Evolutionary conservation across 2,329 filamentous ascomycete genomes (phyloP).

Genomic region (Diaporthe ilicicola): DNA sequence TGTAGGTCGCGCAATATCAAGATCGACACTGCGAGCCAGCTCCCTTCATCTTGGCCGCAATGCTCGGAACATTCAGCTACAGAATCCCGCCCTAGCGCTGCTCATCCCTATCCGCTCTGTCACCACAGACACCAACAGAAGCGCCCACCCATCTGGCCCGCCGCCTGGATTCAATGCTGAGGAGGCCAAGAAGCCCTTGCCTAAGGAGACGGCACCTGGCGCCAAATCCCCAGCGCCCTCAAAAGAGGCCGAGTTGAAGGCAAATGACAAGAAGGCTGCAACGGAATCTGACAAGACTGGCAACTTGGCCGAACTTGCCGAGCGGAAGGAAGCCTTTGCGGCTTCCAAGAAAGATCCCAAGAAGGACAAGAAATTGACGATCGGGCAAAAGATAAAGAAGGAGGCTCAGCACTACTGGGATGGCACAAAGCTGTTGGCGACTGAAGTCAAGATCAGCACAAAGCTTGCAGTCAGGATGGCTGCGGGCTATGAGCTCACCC

Average conservation of each 20-base stretch:
- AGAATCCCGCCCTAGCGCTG: slow-evolving; percentile 62
- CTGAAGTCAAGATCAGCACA: slow-evolving; percentile 92
- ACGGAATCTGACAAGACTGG: slow-evolving; percentile 44
- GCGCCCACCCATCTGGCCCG: slow-evolving; percentile 66
- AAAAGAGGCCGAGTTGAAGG: slow-evolving; percentile 41
- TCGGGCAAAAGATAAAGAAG: slow-evolving; percentile 94
- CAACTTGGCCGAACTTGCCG: slow-evolving; percentile 68
- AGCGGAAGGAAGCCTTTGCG: slow-evolving; percentile 67
- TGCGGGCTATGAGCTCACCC: slow-evolving; percentile 93
- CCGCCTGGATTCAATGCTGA: slow-evolving; percentile 93
- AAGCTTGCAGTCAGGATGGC: slow-evolving; percentile 96
- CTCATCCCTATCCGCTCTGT: slow-evolving; percentile 65
- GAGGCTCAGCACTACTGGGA: slow-evolving; percentile 97
- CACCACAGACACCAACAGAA: slow-evolving; percentile 65
- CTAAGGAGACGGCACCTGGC: slow-evolving; percentile 58
- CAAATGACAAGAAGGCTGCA: slow-evolving; percentile 39
- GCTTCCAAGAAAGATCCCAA: slow-evolving; percentile 66
- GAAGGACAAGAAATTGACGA: slow-evolving; percentile 85
- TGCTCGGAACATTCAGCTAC: slow-evolving; percentile 52
- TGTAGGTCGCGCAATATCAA: slow-evolving; percentile 54
- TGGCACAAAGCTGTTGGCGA: slow-evolving; percentile 91
- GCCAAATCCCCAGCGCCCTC: slow-evolving; percentile 47
- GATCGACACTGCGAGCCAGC: slow-evolving; percentile 56
- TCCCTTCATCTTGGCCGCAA: slow-evolving; percentile 57
- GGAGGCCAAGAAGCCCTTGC: slow-evolving; percentile 84